Conservation (phyloP, 2,329 filamentous ascomycete genomes). For the Aureobasidium sp. region DNA sequence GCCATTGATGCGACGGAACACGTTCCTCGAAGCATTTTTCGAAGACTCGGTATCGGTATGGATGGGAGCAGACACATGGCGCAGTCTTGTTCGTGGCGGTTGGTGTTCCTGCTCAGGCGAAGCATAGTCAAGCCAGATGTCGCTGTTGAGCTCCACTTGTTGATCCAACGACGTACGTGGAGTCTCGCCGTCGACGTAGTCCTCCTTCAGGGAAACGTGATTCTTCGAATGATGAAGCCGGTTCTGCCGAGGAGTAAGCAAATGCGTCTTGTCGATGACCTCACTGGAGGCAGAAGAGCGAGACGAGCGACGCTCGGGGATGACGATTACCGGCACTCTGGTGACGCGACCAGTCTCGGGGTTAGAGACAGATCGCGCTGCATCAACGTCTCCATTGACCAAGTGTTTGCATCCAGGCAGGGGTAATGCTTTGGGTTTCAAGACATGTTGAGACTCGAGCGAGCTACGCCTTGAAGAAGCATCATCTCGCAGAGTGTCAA, state of each 20-base stretch:
- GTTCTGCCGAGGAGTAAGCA: constrained; percentile 2
- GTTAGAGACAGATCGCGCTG: constrained; percentile 14
- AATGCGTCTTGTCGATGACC: neutral
- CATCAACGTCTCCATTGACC: constrained; percentile 16
- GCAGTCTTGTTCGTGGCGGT: neutral
- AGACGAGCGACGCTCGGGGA: constrained; percentile 12
- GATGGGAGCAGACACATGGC: constrained; percentile 11
- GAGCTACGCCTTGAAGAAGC: constrained; percentile 37
- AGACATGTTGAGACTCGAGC: constrained; percentile 36
- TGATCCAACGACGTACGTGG: neutral
- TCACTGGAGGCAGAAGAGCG: neutral
- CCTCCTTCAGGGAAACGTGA: neutral
- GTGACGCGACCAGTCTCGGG: constrained; percentile 9
- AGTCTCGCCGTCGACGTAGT: neutral
- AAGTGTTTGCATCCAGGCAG: constrained; percentile 37
- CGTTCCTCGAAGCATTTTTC: neutral
- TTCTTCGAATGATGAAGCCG: neutral
- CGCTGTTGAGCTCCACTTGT: neutral
- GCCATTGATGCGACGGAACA: neutral
- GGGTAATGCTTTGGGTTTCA: constrained; percentile 42
- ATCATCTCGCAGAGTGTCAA: constrained; percentile 41
- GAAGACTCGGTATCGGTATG: neutral
- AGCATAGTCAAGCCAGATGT: constrained; percentile 6
- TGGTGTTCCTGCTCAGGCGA: neutral
- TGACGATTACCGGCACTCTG: constrained; percentile 9